A percentile compares a stretch with the other conserved stretches of the same genome.
phyloP scores from a whole-genome alignment of 768 basidiomycete species.

The Leccinum rimulosum region DNA sequence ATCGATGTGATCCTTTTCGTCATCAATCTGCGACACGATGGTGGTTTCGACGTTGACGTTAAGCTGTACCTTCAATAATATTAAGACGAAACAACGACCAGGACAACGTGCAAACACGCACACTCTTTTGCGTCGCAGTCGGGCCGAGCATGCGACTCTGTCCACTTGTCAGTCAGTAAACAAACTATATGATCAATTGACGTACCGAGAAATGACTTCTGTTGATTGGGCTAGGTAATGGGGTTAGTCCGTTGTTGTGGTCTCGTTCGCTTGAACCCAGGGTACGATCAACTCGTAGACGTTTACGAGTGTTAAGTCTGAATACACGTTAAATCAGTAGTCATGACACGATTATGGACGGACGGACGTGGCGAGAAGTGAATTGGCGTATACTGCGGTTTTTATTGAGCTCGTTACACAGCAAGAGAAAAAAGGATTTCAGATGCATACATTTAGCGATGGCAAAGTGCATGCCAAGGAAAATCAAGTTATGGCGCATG shows the following conservation, averaged over 20 bases:
- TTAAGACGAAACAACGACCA: neutral
- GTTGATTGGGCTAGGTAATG: slow-evolving; percentile 17
- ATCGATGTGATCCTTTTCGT: slow-evolving; percentile 21
- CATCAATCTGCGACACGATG: slow-evolving; percentile 31
- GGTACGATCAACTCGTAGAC: slow-evolving; percentile 25
- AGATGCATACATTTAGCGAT: slow-evolving; percentile 30
- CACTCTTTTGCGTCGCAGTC: slow-evolving; percentile 18
- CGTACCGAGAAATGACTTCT: slow-evolving; percentile 26
- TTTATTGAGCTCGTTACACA: neutral
- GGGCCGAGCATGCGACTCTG: slow-evolving; percentile 27
- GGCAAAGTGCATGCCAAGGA: slow-evolving; percentile 36
- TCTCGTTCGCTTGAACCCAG: slow-evolving; percentile 29
- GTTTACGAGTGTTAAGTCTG: slow-evolving; percentile 32
- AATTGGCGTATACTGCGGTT: slow-evolving; percentile 31
- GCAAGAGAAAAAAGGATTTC: neutral
- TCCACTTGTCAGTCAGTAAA: neutral
- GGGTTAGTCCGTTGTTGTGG: slow-evolving; percentile 4
- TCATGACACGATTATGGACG: neutral
- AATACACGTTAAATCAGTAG: neutral
- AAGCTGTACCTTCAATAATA: slow-evolving; percentile 10
- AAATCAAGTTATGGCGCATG: slow-evolving; percentile 36
- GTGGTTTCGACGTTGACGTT: slow-evolving; percentile 36
- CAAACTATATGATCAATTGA: neutral
- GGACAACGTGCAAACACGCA: slow-evolving; percentile 7
- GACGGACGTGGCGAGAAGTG: slow-evolving; percentile 33